These are phyloP conservation scores for Fraxinus anomala DNA, from an alignment of 257 asterid genomes.

Conservation along the genomic window DNA sequence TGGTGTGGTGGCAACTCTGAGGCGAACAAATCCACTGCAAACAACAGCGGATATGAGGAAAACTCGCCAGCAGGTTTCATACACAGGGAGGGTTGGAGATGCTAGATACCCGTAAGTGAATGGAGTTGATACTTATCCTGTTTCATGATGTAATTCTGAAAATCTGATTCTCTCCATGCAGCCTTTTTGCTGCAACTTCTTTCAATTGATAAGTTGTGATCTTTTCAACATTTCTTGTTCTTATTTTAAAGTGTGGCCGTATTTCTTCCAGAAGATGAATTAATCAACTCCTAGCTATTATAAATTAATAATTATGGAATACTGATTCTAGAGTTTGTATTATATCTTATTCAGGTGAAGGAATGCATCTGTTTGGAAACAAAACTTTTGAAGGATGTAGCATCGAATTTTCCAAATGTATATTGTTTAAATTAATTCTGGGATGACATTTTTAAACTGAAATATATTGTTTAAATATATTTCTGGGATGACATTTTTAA, in stretches of 20 bases:
- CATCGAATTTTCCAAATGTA: neutral
- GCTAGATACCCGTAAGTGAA: slow-evolving; percentile 93
- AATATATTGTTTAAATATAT: neutral
- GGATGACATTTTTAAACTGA: neutral
- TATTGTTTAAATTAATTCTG: neutral
- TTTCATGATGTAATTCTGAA: slow-evolving; percentile 17
- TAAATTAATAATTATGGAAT: neutral
- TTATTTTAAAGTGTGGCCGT: neutral
- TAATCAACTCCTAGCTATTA: neutral
- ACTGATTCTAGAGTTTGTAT: neutral
- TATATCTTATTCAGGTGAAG: neutral
- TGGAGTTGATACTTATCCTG: neutral
- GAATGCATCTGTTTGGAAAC: neutral
- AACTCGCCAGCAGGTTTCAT: slow-evolving; percentile 89
- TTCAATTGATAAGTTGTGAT: neutral
- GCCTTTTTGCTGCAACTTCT: neutral
- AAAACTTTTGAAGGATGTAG: neutral
- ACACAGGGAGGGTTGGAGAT: slow-evolving; percentile 90
- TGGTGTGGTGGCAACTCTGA: slow-evolving; percentile 87
- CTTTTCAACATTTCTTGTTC: neutral
- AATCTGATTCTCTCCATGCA: neutral
- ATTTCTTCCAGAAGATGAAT: neutral
- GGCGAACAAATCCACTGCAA: slow-evolving; percentile 93
- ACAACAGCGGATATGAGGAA: slow-evolving; percentile 84
- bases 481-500: neutral